Evolutionary conservation across 2,329 filamentous ascomycete species (phyloP), one percentile per base, ranked within the genome.

Genomic region (Aureobasidium mangrovei): DNA sequence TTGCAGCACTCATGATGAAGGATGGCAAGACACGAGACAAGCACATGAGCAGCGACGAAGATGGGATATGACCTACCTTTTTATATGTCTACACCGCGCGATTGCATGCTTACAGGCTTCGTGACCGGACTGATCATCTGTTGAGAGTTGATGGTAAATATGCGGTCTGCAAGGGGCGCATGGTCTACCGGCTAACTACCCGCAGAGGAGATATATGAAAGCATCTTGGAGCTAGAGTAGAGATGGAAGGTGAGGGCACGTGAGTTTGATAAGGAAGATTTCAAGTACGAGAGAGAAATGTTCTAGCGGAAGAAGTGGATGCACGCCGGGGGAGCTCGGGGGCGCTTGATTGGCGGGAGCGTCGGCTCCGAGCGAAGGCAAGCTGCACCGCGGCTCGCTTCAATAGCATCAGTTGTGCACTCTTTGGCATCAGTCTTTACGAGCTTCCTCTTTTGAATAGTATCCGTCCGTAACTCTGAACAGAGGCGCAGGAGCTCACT

Each of bases 401-500:
- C 46, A 26, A 42, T 28, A 18, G 18, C 39, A 39, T 39, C 27
- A 41, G 4, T 41, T 8, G n/a, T 27, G 47, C 12, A n/a, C 3
- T 18, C 27, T 3, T 42, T 52, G 38, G 42, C 47, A 27, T 35
- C 24, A 52, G 36, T 31, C 27, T 24, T 27, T 29, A 44, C 28
- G 27, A 44, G 41, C 47, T 52, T 52, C 47, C 47, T 52, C 7
- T 29, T 42, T 27, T 36, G 47, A 48, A 35, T 7, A 29, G 27
- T 29, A 12, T 53, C 36, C 49, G 40, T 24, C 24, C 39, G 39
- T 53, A 53, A 28, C 40, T 18, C 27, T 36, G 8, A 36, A 43
- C 36, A 44, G 53, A 33, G 53, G 53, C 42, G 47, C 48, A n/a
- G 53, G 47, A 12, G 42, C 52, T 26, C 68, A 73, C 7, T 78